These are phyloP conservation scores for Cyberlindnera saturnus DNA, from an alignment of 805 yeast genomes.

Conservation along the genomic window DNA sequence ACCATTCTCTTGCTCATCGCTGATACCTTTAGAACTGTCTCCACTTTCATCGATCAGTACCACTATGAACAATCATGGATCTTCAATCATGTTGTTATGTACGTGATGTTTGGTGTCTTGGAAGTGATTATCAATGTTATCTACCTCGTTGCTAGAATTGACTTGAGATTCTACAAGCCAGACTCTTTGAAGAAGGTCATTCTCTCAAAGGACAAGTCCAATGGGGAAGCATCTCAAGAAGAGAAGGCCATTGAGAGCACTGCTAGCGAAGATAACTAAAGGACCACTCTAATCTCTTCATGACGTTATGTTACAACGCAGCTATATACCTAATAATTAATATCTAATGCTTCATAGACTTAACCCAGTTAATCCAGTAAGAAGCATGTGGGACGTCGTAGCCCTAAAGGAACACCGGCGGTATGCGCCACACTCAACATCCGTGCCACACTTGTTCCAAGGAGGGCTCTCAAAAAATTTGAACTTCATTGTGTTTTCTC, in stretches of 20 bases:
- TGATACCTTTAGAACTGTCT: constrained; percentile 44
- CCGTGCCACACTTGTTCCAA: too few species aligned
- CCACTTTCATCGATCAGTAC: constrained; percentile 32
- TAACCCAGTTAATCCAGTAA: too few species aligned
- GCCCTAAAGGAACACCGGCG: too few species aligned
- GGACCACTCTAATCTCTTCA: too few species aligned
- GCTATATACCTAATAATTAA: too few species aligned
- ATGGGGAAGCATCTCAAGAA: background rate
- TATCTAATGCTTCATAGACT: too few species aligned
- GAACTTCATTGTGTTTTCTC: too few species aligned
- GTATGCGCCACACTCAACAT: too few species aligned
- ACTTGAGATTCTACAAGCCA: constrained; percentile 75
- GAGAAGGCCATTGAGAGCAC: background rate
- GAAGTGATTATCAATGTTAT: constrained; percentile 53
- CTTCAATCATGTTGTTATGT: constrained; percentile 55
- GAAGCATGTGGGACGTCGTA: too few species aligned
- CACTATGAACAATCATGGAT: constrained; percentile 36
- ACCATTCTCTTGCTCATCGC: constrained; percentile 46
- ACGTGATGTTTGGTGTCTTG: constrained; percentile 61
- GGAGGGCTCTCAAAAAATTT: too few species aligned
- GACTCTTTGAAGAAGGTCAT: constrained; percentile 32
- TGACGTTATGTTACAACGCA: too few species aligned
- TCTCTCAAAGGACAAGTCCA: background rate
- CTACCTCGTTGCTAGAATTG: constrained; percentile 61
- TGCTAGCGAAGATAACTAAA: background rate